phyloP scores from a whole-genome alignment of 768 basidiomycete species.

The Boletus reticuloceps region DNA sequence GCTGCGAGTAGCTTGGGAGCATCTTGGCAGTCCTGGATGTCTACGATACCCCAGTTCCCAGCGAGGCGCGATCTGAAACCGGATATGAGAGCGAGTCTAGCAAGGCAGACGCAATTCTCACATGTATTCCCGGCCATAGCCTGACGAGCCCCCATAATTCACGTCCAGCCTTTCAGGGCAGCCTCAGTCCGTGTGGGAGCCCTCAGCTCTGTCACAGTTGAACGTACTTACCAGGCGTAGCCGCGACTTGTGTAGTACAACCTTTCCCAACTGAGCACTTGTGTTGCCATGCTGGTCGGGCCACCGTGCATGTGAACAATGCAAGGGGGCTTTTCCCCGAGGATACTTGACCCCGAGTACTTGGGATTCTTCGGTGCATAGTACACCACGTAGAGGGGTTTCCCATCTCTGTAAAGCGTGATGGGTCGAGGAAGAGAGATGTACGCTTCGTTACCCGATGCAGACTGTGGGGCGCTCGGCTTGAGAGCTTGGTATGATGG shows the following conservation, averaged over 20 bases:
- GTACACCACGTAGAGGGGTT: conserved; percentile 58
- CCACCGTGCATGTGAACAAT: conserved; percentile 70
- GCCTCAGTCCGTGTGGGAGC: neutral
- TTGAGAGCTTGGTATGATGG: conserved; percentile 22
- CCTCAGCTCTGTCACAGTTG: too few relatives aligned
- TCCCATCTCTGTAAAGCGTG: conserved; percentile 35
- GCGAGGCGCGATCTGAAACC: conserved; percentile 46
- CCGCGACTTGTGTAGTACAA: conserved; percentile 71
- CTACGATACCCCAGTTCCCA: conserved; percentile 71
- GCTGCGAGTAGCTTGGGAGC: conserved; percentile 51
- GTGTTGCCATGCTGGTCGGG: conserved; percentile 50
- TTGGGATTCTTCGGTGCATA: conserved; percentile 66
- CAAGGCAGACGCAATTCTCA: conserved; percentile 12
- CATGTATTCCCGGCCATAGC: conserved; percentile 70
- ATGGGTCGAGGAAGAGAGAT: conserved; percentile 52
- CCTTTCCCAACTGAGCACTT: conserved; percentile 51
- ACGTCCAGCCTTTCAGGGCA: conserved; percentile 55
- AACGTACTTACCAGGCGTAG: conserved; percentile 59
- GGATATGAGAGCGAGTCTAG: neutral
- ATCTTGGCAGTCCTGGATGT: conserved; percentile 61
- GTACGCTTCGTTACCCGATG: conserved; percentile 17
- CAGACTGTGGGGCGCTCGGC: conserved; percentile 21
- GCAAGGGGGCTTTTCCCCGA: conserved; percentile 64
- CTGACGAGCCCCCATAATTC: conserved; percentile 73
- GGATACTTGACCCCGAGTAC: conserved; percentile 46